Evolutionary conservation across 148 eudicot genomes (phyloP), one percentile per base, ranked within the genome.

Genomic region (Rhododendron griersonianum): DNA sequence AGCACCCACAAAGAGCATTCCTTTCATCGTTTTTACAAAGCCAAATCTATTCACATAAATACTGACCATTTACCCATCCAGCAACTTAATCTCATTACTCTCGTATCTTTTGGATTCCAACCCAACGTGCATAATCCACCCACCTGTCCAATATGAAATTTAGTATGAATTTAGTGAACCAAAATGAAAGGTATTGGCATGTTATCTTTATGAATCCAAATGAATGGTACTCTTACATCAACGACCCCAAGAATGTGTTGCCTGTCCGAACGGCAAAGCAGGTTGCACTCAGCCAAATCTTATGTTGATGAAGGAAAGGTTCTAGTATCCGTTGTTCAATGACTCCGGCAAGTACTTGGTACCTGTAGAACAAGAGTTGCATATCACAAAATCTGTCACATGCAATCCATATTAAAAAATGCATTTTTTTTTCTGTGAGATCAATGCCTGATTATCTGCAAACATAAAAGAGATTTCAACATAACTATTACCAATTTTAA

Each of bases 71-170:
- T 33, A 55, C 15, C 71, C 71, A 35, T 35, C 78, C 13, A 44
- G 0, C 15, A 37, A 69, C 23, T 61, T 89, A 93, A 1, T 90
- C 92, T 59, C 93, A 91, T 21, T 55, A 55, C 7, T 55, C 61
- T 55, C 61, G 61, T 55, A 86, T 83, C 86, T 90, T 94, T 86
- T 96, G 98, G 84, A 96, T 90, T 45, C 98, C 98, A 30, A 90
- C 84, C 95, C 94, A 93, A 78, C 98, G 98, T 14, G 98, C 98
- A 85, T 92, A 96, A 88, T 96, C 98, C 86, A 96, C 98, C 98
- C 98, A 96, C 97, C 98, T 95, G 89, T 80, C 11, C 50, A 48
- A 47, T 79, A 30, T 37, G 10, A 55, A 25, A 11, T 23, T 69
- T 69, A 6, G 19, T 15, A 19, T 30, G 50, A 59, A 39, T 59